Evolutionary conservation across 208 protist genomes (phyloP).

Genomic region (Crithidia sp.): DNA sequence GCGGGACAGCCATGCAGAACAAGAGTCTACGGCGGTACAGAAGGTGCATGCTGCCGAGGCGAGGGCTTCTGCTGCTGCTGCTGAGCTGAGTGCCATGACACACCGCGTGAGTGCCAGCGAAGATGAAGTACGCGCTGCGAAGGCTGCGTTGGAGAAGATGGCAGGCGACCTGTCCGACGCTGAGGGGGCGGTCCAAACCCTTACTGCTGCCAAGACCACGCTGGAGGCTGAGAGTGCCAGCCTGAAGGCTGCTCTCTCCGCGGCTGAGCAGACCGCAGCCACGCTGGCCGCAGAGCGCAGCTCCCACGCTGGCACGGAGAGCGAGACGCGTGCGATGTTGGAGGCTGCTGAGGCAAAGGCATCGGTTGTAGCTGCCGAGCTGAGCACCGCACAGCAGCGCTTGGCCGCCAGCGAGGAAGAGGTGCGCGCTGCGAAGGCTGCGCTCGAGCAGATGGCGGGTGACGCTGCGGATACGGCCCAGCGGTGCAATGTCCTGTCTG

Average conservation of each 20-base stretch:
- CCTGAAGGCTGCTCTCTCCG: not conserved
- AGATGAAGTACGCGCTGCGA: not conserved
- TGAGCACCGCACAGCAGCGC: not conserved
- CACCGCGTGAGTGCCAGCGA: not conserved
- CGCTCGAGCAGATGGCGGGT: not conserved
- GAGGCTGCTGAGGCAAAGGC: not conserved
- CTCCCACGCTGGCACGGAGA: not conserved
- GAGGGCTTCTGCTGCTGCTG: not conserved
- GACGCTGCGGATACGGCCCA: not conserved
- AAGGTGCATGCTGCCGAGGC: not conserved
- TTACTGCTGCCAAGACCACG: not conserved
- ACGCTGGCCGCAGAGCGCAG: not conserved
- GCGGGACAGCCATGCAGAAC: not conserved
- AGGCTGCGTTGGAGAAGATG: not conserved
- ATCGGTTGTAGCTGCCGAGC: not conserved
- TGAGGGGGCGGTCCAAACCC: not conserved
- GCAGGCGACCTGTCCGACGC: conserved; percentile 1
- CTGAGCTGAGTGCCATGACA: not conserved
- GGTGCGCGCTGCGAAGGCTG: not conserved
- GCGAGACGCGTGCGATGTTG: not conserved
- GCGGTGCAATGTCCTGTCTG: not conserved
- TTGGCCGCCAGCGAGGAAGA: conserved; percentile 10
- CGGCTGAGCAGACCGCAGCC: not conserved
- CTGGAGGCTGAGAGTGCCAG: not conserved
- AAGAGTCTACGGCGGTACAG: not conserved